Evolutionary conservation across 108 stramenopile species (phyloP).

Genomic region (Nitzschia putrida): DNA sequence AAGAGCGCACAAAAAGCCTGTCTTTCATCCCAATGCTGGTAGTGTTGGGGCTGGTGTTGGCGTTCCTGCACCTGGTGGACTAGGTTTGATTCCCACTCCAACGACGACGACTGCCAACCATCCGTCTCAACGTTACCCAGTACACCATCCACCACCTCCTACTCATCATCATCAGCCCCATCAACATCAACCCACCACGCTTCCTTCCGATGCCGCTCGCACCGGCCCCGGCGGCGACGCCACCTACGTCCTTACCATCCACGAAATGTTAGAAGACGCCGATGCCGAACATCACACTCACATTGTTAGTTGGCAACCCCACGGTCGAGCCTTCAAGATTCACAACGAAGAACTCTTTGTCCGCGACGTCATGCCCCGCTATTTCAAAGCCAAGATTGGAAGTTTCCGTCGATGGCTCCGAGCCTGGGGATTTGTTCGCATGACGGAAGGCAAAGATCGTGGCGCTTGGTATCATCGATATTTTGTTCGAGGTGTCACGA

Average conservation of each 20-base stretch:
- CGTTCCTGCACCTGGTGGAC: no score
- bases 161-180: not conserved
- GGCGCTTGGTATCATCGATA: slow-evolving; percentile 45
- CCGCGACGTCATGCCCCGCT: slow-evolving; percentile 73
- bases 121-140: not conserved
- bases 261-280: slow-evolving; percentile 66
- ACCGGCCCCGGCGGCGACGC: not conserved
- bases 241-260: slow-evolving; percentile 67
- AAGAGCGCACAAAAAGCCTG: not conserved
- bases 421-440: slow-evolving; percentile 68
- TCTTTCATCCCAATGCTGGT: not conserved
- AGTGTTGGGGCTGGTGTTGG: not conserved
- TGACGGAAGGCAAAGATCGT: slow-evolving; percentile 45
- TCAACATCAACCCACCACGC: not conserved
- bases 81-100: no score
- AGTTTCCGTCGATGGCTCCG: slow-evolving; percentile 55
- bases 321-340: slow-evolving; percentile 77
- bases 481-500: slow-evolving; percentile 36
- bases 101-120: not conserved
- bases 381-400: slow-evolving; percentile 34
- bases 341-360: slow-evolving; percentile 70
- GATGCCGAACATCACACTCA: slow-evolving; percentile 49
- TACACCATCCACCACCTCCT: not conserved
- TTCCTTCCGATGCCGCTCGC: not conserved
- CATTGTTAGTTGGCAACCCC: slow-evolving; percentile 78